Percentiles rank a stretch among this genome's conserved stretches.
These are phyloP conservation scores for Cenococcum geophilum DNA, from an alignment of 495 filamentous ascomycete genomes.

Conservation along the genomic window DNA sequence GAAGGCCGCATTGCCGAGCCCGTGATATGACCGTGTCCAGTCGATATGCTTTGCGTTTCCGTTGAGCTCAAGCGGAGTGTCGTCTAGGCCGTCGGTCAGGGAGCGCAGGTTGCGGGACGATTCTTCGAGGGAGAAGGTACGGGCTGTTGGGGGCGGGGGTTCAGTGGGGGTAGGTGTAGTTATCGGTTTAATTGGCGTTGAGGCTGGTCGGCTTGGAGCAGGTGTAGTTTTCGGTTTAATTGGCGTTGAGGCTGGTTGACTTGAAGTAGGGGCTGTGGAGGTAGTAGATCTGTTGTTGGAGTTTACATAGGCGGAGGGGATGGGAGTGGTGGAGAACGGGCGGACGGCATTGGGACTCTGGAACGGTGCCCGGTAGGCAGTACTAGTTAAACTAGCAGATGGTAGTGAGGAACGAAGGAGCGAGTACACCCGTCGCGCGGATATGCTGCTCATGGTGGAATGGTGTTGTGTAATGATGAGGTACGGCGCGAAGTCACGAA, in stretches of 20 bases:
- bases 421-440: background rate
- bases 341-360: background rate
- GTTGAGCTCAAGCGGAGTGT: slow-evolving; percentile 47
- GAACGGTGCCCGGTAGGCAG: background rate
- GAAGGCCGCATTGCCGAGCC: slow-evolving; percentile 71
- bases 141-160: slow-evolving; percentile 24
- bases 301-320: background rate
- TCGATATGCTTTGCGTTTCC: slow-evolving; percentile 56
- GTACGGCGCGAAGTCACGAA: background rate
- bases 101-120: slow-evolving; percentile 25
- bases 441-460: background rate
- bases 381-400: background rate
- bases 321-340: background rate
- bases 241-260: background rate
- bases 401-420: background rate
- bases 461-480: background rate
- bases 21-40: slow-evolving; percentile 91
- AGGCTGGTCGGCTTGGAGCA: background rate
- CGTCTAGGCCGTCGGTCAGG: slow-evolving; percentile 51
- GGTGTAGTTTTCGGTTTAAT: too few species aligned
- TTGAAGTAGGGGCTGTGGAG: background rate
- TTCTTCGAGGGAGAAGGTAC: slow-evolving; percentile 11
- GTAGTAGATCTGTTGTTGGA: background rate
- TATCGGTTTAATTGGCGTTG: slow-evolving; percentile 1
- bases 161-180: slow-evolving; percentile 14